Base-by-base conservation (phyloP, 1,284 basidiomycete genomes). In the Microbotryum silenes-acaulis region DNA sequence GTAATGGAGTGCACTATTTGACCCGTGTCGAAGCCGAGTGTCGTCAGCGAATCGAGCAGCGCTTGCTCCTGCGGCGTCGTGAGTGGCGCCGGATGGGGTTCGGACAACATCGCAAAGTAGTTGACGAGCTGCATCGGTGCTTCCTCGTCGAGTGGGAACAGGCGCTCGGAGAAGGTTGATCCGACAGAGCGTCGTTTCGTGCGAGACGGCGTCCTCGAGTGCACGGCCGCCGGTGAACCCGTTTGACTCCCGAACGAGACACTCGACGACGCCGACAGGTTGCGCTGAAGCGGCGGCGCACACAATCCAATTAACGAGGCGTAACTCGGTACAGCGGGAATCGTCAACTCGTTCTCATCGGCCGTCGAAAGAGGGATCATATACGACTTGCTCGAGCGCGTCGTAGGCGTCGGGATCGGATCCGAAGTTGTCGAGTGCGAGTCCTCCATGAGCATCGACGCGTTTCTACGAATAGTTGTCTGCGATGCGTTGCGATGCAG, bases 171-270 rank as follows among this genome's bases (percentile, higher is more conserved):
- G 9, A 81, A 72, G 27, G 85, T 85, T 3, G 90, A 93, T 0
- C 91, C 91, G 12, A 96, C 84, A 1, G 92, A 96, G 21, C 92
- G 86, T 3, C 94, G 85, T 75, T 97, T 97, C 2, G 93, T 97
- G 9, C 92, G 83, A 4, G 88, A 89, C 0, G 93, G 94, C 0
- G 93, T 98, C 18, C 92, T 87, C 18, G 85, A 81, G 51, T 79
- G 77, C 9, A 74, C 74, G 1, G 42, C 10, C 2, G 51, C 37
- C 7, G 56, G 56, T 12, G 58, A 60, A n/a, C 57, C 57, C 10
- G 37, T 29, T 4, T 23, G 23, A 27, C 48, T 51, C 14, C 16
- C 29, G 46, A 47, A 37, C 12, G 54, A 53, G 20, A 31, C 45
- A 14, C 48, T 45, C 49, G 54, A 64, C 27, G 64, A 51, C 12